phyloP scores from a whole-genome alignment of 176 grass and related monocot genomes.

The bread wheat (Triticum aestivum) region DNA sequence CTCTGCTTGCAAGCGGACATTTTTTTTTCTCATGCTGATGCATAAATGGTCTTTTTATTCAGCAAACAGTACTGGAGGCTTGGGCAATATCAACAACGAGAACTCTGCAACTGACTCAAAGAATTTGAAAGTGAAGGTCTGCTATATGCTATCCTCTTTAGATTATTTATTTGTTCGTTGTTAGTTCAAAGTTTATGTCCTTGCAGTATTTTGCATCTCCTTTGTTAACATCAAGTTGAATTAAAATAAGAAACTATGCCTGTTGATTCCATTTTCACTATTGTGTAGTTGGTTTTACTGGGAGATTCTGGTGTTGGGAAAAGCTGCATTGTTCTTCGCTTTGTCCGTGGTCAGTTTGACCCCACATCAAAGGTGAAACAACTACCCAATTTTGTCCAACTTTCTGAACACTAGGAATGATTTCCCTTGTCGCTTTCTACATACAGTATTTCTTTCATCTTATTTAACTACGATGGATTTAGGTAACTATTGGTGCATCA shows the following conservation, averaged over 20 bases:
- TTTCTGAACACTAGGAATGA: background rate
- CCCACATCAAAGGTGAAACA: conserved; percentile 76
- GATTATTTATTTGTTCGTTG: background rate
- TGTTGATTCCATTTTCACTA: background rate
- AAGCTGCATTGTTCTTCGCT: conserved; percentile 91
- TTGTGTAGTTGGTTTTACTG: conserved; percentile 73
- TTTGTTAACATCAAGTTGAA: conserved; percentile 19
- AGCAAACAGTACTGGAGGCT: conserved; percentile 54
- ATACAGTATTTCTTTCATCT: background rate
- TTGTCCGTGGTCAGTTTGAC: conserved; percentile 87
- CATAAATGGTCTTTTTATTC: conserved; percentile 5
- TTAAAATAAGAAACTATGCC: background rate
- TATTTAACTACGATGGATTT: conserved; percentile 12
- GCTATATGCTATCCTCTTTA: background rate
- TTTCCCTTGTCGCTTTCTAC: background rate
- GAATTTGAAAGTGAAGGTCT: conserved; percentile 78
- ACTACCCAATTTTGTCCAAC: background rate
- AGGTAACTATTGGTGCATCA: conserved; percentile 85
- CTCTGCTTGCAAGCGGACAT: background rate
- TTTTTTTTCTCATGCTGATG: background rate
- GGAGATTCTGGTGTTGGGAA: conserved; percentile 86
- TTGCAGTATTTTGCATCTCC: background rate
- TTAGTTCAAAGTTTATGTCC: background rate
- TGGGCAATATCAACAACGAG: conserved; percentile 46
- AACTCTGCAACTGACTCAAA: conserved; percentile 52